Base-by-base conservation (phyloP, 176 grass and related monocot species). In the Hsuehochloa calcarea region DNA sequence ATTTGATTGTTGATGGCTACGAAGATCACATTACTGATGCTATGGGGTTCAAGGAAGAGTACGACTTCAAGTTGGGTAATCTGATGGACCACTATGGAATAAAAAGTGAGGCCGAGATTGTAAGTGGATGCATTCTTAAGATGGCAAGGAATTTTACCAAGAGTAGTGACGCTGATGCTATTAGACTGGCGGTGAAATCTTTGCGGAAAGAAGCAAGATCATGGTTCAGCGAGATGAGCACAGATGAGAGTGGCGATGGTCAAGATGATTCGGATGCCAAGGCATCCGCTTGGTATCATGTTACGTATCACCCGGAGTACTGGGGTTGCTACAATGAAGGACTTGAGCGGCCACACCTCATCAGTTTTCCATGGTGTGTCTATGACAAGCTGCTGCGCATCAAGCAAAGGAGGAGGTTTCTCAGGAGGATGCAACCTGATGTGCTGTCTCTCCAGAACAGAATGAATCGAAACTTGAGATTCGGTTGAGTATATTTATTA, bases 271-370 rank as follows among this genome's bases (percentile, higher is more conserved):
- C 73, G 9, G 86, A 90, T 70, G 88, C 89, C 8, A 98, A 98
- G 65, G 96, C 96, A 15, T 98, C 93, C 1, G 96, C 93, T 81
- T 98, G 93, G 93, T 98, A 98, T 46, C 88, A 93, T 61, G 96
- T 95, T 68, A 87, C 96, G 4, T 98, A 98, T 85, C 93, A 95
- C 23, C 73, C 74, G 0, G 55, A 87, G 4, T 95, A 39, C 38
- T 39, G 31, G 31, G 31, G 31, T 34, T 34, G 31, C 31, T 34
- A 34, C 31, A 34, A 34, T 34, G 31, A 34, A 34, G 31, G 31
- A 34, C 31, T 34, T 34, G 2, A 34, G 31, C 31, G 31, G 31
- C 31, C 31, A 34, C 31, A 34, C 2, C 31, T 34, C 31, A 34
- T 34, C 31, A 34, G 31, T 34, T 34, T 34, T 34, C 31, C 31